A percentile compares a stretch with the other conserved stretches of the same genome.
phyloP scores from a whole-genome alignment of 2,329 filamentous ascomycete genomes.

The Fulvia fulva region DNA sequence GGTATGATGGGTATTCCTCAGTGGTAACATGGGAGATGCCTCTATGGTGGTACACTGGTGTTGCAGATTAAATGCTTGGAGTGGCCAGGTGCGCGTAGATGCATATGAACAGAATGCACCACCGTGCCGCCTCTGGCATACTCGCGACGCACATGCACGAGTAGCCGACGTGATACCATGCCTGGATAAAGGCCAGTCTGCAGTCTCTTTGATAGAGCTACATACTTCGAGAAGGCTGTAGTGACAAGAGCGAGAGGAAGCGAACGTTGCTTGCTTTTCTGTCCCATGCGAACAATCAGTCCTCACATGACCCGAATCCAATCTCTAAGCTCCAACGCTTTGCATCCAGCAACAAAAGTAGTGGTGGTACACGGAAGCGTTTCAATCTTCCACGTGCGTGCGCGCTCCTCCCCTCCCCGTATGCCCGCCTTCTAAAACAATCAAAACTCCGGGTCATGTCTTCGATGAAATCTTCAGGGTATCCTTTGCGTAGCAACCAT shows the following conservation, averaged over 20 bases:
- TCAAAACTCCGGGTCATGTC: slow-evolving; percentile 4
- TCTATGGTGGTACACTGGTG: not conserved
- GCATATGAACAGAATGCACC: not conserved
- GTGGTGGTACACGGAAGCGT: not conserved
- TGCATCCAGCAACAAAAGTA: not conserved
- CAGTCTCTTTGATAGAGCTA: not conserved
- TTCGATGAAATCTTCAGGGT: slow-evolving; percentile 5
- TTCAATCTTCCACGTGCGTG: not conserved
- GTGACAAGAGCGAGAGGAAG: not conserved
- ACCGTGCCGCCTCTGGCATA: not conserved
- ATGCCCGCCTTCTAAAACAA: slow-evolving; percentile 5
- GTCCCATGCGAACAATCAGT: not conserved
- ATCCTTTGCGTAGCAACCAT: slow-evolving; percentile 6
- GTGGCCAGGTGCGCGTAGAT: not conserved
- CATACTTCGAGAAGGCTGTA: not conserved
- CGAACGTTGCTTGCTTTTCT: not conserved
- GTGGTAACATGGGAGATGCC: not conserved
- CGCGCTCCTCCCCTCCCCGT: not conserved
- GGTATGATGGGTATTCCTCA: not conserved
- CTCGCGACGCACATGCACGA: not conserved
- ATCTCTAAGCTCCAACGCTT: not conserved
- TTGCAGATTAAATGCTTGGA: not conserved
- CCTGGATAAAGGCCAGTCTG: not conserved
- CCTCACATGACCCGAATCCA: not conserved
- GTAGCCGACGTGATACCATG: not conserved